Evolutionary conservation across 495 filamentous ascomycete genomes (phyloP).

Genomic region (Aspergillus leporis): DNA sequence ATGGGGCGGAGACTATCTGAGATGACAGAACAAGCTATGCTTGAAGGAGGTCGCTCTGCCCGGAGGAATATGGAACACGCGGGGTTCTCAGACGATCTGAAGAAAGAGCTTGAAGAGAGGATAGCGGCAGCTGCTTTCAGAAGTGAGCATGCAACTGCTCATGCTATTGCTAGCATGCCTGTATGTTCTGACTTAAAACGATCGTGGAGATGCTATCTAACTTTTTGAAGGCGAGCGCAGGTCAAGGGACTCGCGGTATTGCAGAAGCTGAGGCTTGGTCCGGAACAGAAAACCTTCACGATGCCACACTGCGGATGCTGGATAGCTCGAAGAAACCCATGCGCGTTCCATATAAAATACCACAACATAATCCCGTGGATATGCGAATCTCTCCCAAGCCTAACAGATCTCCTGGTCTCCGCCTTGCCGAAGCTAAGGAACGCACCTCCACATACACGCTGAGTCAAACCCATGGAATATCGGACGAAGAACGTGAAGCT

Average conservation of each 20-base stretch:
- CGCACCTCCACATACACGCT: slow-evolving; percentile 70
- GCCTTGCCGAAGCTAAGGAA: slow-evolving; percentile 78
- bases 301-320: slow-evolving; percentile 85
- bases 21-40: slow-evolving; percentile 77
- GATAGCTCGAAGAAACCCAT: slow-evolving; percentile 74
- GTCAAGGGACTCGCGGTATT: slow-evolving; percentile 68
- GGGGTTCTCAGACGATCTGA: slow-evolving; percentile 86
- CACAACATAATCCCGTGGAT: slow-evolving; percentile 56
- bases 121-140: slow-evolving; percentile 70
- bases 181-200: slow-evolving; percentile 31
- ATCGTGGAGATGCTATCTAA: slow-evolving; percentile 9
- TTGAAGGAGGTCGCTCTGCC: slow-evolving; percentile 69
- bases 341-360: slow-evolving; percentile 51
- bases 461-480: slow-evolving; percentile 57
- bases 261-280: slow-evolving; percentile 77
- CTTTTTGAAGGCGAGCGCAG: slow-evolving; percentile 53
- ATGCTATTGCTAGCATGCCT: slow-evolving; percentile 66
- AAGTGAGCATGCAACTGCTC: slow-evolving; percentile 65
- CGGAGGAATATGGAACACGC: slow-evolving; percentile 77
- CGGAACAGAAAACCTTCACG: slow-evolving; percentile 70
- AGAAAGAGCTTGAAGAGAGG: slow-evolving; percentile 69
- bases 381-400: slow-evolving; percentile 55
- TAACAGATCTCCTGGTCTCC: slow-evolving; percentile 50
- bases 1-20: slow-evolving; percentile 74
- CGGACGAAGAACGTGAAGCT: slow-evolving; percentile 68